Evolutionary conservation across 2,329 filamentous ascomycete species (phyloP).

Genomic region (Stagonosporopsis vannaccii): DNA sequence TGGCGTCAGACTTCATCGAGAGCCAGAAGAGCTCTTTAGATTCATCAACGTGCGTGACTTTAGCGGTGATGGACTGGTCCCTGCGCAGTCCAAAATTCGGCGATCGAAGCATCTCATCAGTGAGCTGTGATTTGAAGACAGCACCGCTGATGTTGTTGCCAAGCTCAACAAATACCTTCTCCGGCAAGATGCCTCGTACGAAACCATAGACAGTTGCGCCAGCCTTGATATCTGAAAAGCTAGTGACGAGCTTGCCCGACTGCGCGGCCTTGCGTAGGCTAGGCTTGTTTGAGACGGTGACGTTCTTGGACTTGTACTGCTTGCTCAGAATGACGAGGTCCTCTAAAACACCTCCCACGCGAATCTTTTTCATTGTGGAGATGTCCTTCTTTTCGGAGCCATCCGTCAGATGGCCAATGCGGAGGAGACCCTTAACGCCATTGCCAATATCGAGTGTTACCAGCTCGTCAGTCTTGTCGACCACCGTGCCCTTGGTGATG

Average conservation of each 20-base stretch:
- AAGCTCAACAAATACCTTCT: slow-evolving; percentile 89
- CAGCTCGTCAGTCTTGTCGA: slow-evolving; percentile 54
- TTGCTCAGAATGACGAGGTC: slow-evolving; percentile 90
- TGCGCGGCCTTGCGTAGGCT: slow-evolving; percentile 79
- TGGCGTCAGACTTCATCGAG: slow-evolving; percentile 63
- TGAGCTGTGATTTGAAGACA: slow-evolving; percentile 79
- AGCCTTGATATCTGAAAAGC: slow-evolving; percentile 74
- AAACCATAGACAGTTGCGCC: slow-evolving; percentile 77
- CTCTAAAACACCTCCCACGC: slow-evolving; percentile 81
- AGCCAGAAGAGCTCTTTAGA: slow-evolving; percentile 73
- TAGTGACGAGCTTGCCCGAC: slow-evolving; percentile 73
- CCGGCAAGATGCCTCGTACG: slow-evolving; percentile 81
- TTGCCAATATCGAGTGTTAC: slow-evolving; percentile 75
- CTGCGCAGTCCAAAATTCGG: slow-evolving; percentile 81
- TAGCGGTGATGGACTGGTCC: slow-evolving; percentile 76
- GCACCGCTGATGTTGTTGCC: slow-evolving; percentile 78
- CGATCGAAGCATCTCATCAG: slow-evolving; percentile 70
- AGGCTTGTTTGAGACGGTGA: slow-evolving; percentile 82
- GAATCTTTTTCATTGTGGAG: slow-evolving; percentile 79
- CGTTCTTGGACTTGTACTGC: slow-evolving; percentile 75
- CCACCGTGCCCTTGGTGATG: slow-evolving; percentile 75
- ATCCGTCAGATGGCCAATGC: slow-evolving; percentile 82
- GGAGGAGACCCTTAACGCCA: slow-evolving; percentile 79
- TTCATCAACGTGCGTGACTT: slow-evolving; percentile 74
- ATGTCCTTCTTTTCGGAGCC: slow-evolving; percentile 80